These are phyloP conservation scores for Dryas integrifolia DNA, from an alignment of 331 rosid genomes.

Conservation along the genomic window DNA sequence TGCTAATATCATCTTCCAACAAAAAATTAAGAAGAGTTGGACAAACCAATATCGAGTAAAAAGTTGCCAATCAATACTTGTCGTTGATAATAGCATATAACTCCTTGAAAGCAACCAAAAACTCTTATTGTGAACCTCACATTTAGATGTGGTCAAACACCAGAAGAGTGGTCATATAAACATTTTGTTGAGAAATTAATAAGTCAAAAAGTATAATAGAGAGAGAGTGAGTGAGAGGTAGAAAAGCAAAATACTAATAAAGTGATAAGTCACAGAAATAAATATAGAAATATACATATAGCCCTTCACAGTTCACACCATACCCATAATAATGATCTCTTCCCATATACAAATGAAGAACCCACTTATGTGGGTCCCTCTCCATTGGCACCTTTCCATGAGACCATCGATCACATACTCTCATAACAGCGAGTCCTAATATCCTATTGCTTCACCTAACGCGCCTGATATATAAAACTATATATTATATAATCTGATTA, in stretches of 20 bases:
- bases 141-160: background rate
- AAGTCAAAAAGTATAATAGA: conserved; percentile 3
- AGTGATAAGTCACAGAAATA: conserved; percentile 1
- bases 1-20: too few relatives aligned
- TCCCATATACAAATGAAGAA: background rate
- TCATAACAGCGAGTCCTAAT: too few relatives aligned
- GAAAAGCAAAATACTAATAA: background rate
- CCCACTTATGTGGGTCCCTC: conserved; percentile 11
- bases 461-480: conserved; percentile 1
- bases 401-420: background rate
- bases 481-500: background rate
- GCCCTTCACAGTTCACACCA: conserved; percentile 12
- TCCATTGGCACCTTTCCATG: background rate
- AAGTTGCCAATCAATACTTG: background rate
- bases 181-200: background rate
- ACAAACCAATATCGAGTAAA: background rate
- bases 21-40: background rate
- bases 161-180: background rate
- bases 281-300: background rate
- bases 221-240: too few relatives aligned
- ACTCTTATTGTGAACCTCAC: background rate
- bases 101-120: background rate
- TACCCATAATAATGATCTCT: background rate
- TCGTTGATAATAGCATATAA: background rate
- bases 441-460: background rate